Evolutionary conservation across 2,329 filamentous ascomycete species (phyloP), one percentile per base, ranked within the genome.

Genomic region (Ploettnerulaceae sp.): DNA sequence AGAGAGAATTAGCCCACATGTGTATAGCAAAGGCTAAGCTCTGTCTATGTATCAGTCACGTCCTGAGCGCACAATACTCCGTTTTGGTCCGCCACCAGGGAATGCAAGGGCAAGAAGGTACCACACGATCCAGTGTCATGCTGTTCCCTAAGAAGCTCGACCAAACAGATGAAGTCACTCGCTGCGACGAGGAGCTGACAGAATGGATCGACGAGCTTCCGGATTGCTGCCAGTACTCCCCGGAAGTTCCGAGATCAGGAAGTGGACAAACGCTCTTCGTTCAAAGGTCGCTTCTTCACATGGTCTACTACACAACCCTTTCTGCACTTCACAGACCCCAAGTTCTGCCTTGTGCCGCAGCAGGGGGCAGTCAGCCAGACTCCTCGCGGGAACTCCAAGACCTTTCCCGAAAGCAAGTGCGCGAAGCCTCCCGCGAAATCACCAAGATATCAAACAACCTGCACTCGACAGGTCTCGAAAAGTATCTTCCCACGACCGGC

Each of bases 21-120:
- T 96, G 90, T 66, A 88, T 96, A 52, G 82, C 90, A 56, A 95
- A 95, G 66, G 86, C 89, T 3, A 89, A 90, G 66, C 77, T 96
- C 6, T 95, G 89, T 65, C 75, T 94, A 14, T 88, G 87, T 65
- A 89, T 96, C 65, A 91, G 87, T 64, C 82, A 89, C 62, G 90
- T 97, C 64, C 76, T 97, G 36, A 85, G 86, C 32, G 85, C 89
- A 25, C 91, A 96, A 63, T 96, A 96, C 66, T 95, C 89, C 20
- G 89, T 96, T 3, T 71, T 95, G 31, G 88, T 90, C 61, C 84
- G 88, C 58, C 85, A 90, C 57, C 87, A 88, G 60, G 80, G 86
- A 49, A 86, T 83, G 51, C 86, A 89, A 54, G 78, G 79, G 52
- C 86, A 86, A 32, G 87, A 86, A 40, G 81, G 79, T 57, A 84